phyloP scores from a whole-genome alignment of 2,329 filamentous ascomycete genomes.

The Periconia digitata region DNA sequence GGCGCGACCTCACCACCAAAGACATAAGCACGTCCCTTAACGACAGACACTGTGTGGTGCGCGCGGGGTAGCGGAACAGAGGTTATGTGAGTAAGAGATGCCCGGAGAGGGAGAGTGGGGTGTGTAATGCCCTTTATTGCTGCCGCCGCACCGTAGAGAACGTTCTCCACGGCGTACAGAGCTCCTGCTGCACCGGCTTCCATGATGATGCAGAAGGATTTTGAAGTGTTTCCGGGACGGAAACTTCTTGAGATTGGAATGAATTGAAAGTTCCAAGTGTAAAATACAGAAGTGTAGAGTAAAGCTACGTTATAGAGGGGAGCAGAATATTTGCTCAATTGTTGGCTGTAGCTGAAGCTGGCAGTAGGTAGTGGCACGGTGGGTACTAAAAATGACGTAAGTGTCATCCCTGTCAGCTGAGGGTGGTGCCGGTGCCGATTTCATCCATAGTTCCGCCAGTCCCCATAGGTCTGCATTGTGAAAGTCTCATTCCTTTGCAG shows the following conservation, averaged over 20 bases:
- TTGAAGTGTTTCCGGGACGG: neutral
- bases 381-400: conserved; percentile 12
- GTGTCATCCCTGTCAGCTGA: conserved; percentile 1
- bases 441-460: neutral
- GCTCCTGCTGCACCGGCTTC: conserved; percentile 43
- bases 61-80: conserved; percentile 50
- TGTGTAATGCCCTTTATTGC: conserved; percentile 51
- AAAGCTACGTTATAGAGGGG: too few species aligned
- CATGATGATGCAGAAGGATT: conserved; percentile 21
- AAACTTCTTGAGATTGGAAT: neutral
- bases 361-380: neutral
- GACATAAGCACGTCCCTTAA: conserved; percentile 58
- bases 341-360: conserved; percentile 3
- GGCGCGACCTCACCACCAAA: conserved; percentile 53
- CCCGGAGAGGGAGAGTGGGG: conserved; percentile 56
- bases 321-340: conserved; percentile 8
- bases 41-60: conserved; percentile 55
- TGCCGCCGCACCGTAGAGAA: conserved; percentile 46
- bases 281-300: conserved; percentile 3
- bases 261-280: neutral
- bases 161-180: conserved; percentile 40
- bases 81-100: conserved; percentile 52
- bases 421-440: neutral
- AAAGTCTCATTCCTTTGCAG: neutral
- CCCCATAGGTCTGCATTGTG: too few species aligned